Conservation (phyloP, 495 filamentous ascomycete species). For the Annulohypoxylon nitens region DNA sequence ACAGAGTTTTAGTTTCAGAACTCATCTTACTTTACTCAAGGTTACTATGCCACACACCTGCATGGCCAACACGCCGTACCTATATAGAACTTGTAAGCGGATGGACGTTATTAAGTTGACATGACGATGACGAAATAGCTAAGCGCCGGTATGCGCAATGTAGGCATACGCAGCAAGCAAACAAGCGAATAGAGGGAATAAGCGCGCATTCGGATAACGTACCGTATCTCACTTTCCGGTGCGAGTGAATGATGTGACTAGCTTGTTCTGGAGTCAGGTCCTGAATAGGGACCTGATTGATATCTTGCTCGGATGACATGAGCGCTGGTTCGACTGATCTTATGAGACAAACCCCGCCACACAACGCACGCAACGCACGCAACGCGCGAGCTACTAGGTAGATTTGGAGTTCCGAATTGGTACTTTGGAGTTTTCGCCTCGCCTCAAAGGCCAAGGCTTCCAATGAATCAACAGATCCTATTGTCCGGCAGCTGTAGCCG, state of each 20-base stretch:
- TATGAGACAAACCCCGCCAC: slow-evolving; percentile 41
- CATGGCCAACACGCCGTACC: slow-evolving; percentile 79
- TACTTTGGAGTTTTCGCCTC: slow-evolving; percentile 27
- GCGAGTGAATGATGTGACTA: slow-evolving; percentile 70
- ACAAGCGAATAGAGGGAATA: background rate
- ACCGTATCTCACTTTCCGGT: slow-evolving; percentile 71
- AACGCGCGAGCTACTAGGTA: background rate
- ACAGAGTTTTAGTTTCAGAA: slow-evolving; percentile 31
- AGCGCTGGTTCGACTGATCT: slow-evolving; percentile 33
- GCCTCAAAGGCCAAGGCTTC: slow-evolving; percentile 38
- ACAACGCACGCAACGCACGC: slow-evolving; percentile 12
- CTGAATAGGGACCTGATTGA: slow-evolving; percentile 57
- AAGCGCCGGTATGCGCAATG: too few relatives aligned
- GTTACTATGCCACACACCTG: slow-evolving; percentile 33
- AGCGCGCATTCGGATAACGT: slow-evolving; percentile 46
- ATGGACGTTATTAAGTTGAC: slow-evolving; percentile 1
- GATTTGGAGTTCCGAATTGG: slow-evolving; percentile 19
- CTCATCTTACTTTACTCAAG: background rate
- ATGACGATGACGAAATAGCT: background rate
- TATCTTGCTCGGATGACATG: slow-evolving; percentile 51
- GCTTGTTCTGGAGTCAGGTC: slow-evolving; percentile 69
- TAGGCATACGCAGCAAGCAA: too few relatives aligned
- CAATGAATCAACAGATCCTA: slow-evolving; percentile 34
- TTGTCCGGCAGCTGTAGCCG: slow-evolving; percentile 21
- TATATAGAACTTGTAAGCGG: slow-evolving; percentile 48